phyloP scores from a whole-genome alignment of 2,329 filamentous ascomycete genomes.

The Aquanectria penicillioides region DNA sequence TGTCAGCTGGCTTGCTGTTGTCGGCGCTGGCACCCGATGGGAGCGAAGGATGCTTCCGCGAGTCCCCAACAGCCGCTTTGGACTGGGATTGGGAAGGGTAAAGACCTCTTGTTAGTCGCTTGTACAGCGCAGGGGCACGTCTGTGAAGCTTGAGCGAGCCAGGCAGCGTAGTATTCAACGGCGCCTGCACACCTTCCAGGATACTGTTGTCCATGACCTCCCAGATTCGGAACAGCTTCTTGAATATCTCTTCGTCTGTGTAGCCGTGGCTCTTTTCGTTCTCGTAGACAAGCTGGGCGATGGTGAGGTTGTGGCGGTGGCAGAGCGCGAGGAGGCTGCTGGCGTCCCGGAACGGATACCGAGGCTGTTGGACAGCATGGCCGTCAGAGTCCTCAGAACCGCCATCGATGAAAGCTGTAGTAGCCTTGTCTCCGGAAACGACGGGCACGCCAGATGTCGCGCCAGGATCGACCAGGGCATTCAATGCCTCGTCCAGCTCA shows the following conservation, averaged over 20 bases:
- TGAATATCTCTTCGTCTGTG: conserved; percentile 58
- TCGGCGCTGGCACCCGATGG: background rate
- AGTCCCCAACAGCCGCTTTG: background rate
- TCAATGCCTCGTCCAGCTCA: conserved; percentile 32
- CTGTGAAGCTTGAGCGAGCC: conserved; percentile 60
- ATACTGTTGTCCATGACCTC: conserved; percentile 63
- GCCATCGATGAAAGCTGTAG: conserved; percentile 27
- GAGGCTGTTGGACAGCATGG: conserved; percentile 47
- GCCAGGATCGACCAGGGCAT: conserved; percentile 20
- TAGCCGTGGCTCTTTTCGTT: conserved; percentile 63
- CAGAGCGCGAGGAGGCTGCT: conserved; percentile 57
- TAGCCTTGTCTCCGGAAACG: background rate
- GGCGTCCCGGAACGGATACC: conserved; percentile 59
- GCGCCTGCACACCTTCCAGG: conserved; percentile 58
- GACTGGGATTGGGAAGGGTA: conserved; percentile 47
- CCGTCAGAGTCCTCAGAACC: conserved; percentile 26
- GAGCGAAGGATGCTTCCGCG: background rate
- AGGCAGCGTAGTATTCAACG: conserved; percentile 52
- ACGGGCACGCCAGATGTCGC: background rate
- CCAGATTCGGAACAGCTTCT: conserved; percentile 61
- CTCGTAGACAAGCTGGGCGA: conserved; percentile 62
- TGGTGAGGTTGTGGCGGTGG: conserved; percentile 61
- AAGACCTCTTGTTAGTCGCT: conserved; percentile 56
- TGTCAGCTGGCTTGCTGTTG: background rate
- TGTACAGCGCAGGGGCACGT: conserved; percentile 57